A percentile compares a stretch with the other conserved stretches of the same genome.
These are phyloP conservation scores for Cyberlindnera subsufficiens DNA, from an alignment of 805 yeast species.

Conservation along the genomic window DNA sequence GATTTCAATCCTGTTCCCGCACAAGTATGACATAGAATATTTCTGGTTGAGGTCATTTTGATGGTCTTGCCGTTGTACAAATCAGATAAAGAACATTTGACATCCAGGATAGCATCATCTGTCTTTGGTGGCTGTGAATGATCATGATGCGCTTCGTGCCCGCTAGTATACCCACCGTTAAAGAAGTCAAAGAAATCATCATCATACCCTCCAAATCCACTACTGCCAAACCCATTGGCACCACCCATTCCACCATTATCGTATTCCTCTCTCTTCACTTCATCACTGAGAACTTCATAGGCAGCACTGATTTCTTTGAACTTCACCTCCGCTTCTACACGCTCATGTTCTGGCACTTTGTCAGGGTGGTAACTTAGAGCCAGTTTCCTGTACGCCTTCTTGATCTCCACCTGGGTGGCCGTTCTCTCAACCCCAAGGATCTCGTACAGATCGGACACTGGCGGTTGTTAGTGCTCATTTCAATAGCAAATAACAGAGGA, in stretches of 20 bases:
- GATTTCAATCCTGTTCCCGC: slow-evolving; percentile 70
- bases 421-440: slow-evolving; percentile 60
- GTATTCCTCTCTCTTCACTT: slow-evolving; percentile 49
- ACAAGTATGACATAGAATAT: slow-evolving; percentile 67
- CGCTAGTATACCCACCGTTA: slow-evolving; percentile 3
- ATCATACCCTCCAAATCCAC: slow-evolving; percentile 49
- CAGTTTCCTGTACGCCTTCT: slow-evolving; percentile 76
- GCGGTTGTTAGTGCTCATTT: slow-evolving; percentile 1
- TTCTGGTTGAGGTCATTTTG: slow-evolving; percentile 66
- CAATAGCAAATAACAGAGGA: not conserved
- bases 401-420: slow-evolving; percentile 69
- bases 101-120: slow-evolving; percentile 60
- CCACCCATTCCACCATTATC: slow-evolving; percentile 45
- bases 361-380: slow-evolving; percentile 89
- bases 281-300: slow-evolving; percentile 77
- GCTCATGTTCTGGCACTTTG: slow-evolving; percentile 62
- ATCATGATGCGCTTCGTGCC: not conserved
- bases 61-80: slow-evolving; percentile 76
- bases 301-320: slow-evolving; percentile 86
- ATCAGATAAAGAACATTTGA: slow-evolving; percentile 66
- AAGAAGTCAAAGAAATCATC: slow-evolving; percentile 77
- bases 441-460: slow-evolving; percentile 40
- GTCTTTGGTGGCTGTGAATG: slow-evolving; percentile 32
- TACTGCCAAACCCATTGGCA: slow-evolving; percentile 28
- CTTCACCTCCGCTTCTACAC: slow-evolving; percentile 65